A percentile compares a stretch with the other conserved stretches of the same genome.
phyloP scores from a whole-genome alignment of 768 basidiomycete species.

The Panus rudis region DNA sequence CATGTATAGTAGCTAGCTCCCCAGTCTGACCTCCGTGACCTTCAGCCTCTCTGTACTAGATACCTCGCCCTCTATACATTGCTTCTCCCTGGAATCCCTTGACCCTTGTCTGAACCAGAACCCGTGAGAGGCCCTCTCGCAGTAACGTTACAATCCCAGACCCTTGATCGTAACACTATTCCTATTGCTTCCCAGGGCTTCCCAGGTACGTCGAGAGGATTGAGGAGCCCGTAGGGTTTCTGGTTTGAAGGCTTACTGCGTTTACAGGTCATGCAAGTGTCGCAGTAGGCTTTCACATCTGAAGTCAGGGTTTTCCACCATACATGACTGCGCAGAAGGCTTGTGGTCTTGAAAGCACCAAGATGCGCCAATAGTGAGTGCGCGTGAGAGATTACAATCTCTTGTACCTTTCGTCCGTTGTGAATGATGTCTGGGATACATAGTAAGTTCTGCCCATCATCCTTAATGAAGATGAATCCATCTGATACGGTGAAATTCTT shows the following conservation, averaged over 20 bases:
- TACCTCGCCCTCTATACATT: too few species aligned
- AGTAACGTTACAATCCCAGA: too few species aligned
- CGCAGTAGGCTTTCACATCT: slow-evolving; percentile 23
- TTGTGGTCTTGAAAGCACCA: slow-evolving; percentile 26
- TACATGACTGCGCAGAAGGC: slow-evolving; percentile 25
- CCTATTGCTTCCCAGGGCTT: slow-evolving; percentile 22
- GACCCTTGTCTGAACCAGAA: too few species aligned
- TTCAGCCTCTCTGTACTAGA: too few species aligned
- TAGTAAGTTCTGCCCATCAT: slow-evolving; percentile 3
- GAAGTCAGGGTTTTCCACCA: slow-evolving; percentile 34
- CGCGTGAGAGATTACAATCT: slow-evolving; percentile 29
- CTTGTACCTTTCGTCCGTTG: slow-evolving; percentile 14
- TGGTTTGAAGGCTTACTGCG: slow-evolving; percentile 13
- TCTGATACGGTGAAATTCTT: slow-evolving; percentile 20
- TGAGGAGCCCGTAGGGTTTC: slow-evolving; percentile 18
- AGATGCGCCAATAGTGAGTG: slow-evolving; percentile 35
- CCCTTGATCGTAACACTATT: too few species aligned
- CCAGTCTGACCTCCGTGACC: too few species aligned
- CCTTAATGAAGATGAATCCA: slow-evolving; percentile 15
- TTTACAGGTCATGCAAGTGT: slow-evolving; percentile 17
- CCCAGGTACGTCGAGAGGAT: slow-evolving; percentile 16
- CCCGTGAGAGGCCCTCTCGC: too few species aligned
- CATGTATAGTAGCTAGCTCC: too few species aligned
- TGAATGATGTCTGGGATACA: slow-evolving; percentile 25
- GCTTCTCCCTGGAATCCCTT: too few species aligned